phyloP scores from a whole-genome alignment of 208 protist genomes.

The Leishmania major region DNA sequence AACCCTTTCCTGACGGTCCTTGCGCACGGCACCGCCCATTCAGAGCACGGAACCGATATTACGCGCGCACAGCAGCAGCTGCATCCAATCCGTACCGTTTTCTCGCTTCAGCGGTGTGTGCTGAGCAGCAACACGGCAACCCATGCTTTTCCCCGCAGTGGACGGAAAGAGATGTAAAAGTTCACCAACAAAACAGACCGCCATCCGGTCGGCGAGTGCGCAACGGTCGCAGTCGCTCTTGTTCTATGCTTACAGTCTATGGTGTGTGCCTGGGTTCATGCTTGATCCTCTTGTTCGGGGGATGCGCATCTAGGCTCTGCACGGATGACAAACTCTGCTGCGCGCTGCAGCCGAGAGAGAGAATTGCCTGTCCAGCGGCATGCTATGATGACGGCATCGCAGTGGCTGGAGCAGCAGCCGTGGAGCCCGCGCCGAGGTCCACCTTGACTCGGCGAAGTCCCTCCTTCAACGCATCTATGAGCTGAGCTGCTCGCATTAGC shows the following conservation, averaged over 20 bases:
- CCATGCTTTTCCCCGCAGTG: background rate
- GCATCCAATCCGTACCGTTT: background rate
- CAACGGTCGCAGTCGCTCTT: background rate
- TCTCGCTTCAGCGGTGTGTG: background rate
- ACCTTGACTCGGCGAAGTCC: slow-evolving; percentile 53
- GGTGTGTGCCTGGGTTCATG: background rate
- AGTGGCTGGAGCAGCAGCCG: background rate
- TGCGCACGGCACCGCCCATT: background rate
- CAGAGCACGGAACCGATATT: background rate
- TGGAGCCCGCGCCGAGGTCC: slow-evolving; percentile 23
- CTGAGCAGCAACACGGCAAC: background rate
- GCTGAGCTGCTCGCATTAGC: slow-evolving; percentile 34
- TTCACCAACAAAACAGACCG: background rate
- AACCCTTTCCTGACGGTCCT: background rate
- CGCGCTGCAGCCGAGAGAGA: background rate
- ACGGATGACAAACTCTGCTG: background rate
- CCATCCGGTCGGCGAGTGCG: background rate
- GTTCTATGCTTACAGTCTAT: background rate
- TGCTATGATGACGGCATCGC: background rate
- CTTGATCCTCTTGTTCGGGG: background rate
- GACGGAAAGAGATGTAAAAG: background rate
- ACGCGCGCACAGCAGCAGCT: background rate
- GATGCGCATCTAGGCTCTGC: background rate
- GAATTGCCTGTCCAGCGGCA: background rate
- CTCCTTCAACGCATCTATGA: slow-evolving; percentile 56